Conservation (phyloP, 140 eudicot species). For the Oenanthe javanica region DNA sequence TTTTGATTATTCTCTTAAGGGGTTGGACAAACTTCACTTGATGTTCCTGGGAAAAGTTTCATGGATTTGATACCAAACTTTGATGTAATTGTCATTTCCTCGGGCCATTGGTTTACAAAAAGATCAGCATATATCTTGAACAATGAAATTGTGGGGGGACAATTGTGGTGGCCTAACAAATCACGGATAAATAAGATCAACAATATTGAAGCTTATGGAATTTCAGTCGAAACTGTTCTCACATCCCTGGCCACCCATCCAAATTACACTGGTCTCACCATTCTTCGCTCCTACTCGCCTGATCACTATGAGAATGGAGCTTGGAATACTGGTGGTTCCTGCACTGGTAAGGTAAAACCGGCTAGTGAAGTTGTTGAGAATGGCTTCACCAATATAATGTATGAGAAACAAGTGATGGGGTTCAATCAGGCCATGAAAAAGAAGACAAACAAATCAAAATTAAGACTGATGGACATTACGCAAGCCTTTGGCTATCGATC, state of each 20-base stretch:
- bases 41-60: slow-evolving; percentile 58
- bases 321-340: slow-evolving; percentile 93
- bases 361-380: slow-evolving; percentile 54
- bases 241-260: slow-evolving; percentile 59
- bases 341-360: slow-evolving; percentile 81
- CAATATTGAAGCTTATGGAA: slow-evolving; percentile 58
- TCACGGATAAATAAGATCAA: slow-evolving; percentile 42
- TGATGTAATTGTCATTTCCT: slow-evolving; percentile 79
- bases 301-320: slow-evolving; percentile 90
- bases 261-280: slow-evolving; percentile 65
- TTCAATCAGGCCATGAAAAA: slow-evolving; percentile 51
- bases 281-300: slow-evolving; percentile 74
- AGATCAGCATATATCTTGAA: slow-evolving; percentile 57
- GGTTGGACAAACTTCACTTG: slow-evolving; percentile 78
- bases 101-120: slow-evolving; percentile 95
- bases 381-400: slow-evolving; percentile 65
- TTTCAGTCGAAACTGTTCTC: slow-evolving; percentile 65
- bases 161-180: slow-evolving; percentile 71
- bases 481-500: slow-evolving; percentile 50
- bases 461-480: slow-evolving; percentile 49
- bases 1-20: slow-evolving; percentile 51
- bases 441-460: slow-evolving; percentile 44
- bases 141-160: slow-evolving; percentile 87
- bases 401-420: slow-evolving; percentile 64
- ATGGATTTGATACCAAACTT: slow-evolving; percentile 42